These are phyloP conservation scores for Echria macrotheca DNA, from an alignment of 495 filamentous ascomycete species.

Conservation along the genomic window DNA sequence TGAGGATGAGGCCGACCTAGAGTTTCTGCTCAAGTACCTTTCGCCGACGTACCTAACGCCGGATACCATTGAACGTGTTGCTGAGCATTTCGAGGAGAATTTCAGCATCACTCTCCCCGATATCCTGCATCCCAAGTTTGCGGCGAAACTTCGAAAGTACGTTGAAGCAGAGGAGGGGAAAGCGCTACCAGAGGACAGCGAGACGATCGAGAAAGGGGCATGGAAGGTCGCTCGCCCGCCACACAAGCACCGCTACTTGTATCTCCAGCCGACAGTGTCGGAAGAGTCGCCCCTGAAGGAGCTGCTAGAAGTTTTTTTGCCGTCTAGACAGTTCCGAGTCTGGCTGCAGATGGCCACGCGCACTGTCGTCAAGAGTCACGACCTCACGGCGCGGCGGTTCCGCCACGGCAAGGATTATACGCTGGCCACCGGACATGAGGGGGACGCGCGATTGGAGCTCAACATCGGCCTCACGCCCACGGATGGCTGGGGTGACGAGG, in stretches of 20 bases:
- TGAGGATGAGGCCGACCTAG: slow-evolving; percentile 62
- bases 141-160: slow-evolving; percentile 58
- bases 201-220: slow-evolving; percentile 53
- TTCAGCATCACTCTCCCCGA: slow-evolving; percentile 73
- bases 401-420: slow-evolving; percentile 85
- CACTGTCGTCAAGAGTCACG: slow-evolving; percentile 56
- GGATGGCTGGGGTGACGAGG: slow-evolving; percentile 67
- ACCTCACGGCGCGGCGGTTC: slow-evolving; percentile 77
- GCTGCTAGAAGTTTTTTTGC: slow-evolving; percentile 70
- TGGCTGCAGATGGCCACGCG: slow-evolving; percentile 82
- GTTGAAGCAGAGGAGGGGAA: slow-evolving; percentile 59
- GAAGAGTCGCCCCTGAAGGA: slow-evolving; percentile 60
- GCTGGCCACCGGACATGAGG: slow-evolving; percentile 77
- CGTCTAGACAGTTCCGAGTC: slow-evolving; percentile 80
- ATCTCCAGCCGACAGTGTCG: slow-evolving; percentile 49
- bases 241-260: slow-evolving; percentile 92
- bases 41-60: slow-evolving; percentile 88
- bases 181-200: slow-evolving; percentile 38
- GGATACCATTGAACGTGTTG: slow-evolving; percentile 78
- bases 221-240: slow-evolving; percentile 82
- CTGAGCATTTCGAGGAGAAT: slow-evolving; percentile 70
- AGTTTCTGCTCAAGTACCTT: slow-evolving; percentile 85
- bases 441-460: slow-evolving; percentile 78
- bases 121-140: slow-evolving; percentile 74
- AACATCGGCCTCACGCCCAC: slow-evolving; percentile 80